These are phyloP conservation scores for Penicillium sp. DNA, from an alignment of 2,329 filamentous ascomycete species.

Conservation along the genomic window DNA sequence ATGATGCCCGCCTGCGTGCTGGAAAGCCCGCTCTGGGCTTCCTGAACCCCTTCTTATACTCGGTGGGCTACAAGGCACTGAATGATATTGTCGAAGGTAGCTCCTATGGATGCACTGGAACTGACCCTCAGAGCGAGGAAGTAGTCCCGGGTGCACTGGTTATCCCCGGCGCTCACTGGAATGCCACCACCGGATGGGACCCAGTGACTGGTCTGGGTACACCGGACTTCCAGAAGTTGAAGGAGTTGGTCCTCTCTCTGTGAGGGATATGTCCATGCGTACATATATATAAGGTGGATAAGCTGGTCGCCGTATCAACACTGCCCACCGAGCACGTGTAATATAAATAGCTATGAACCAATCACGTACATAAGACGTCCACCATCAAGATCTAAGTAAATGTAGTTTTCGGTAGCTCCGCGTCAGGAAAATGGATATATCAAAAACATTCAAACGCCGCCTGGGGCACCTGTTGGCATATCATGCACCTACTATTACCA, in stretches of 20 bases:
- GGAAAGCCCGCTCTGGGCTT: constrained; percentile 55
- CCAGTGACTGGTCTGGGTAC: constrained; percentile 42
- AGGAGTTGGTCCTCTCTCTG: constrained; percentile 20
- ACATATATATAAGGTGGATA: background rate
- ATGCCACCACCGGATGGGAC: constrained; percentile 42
- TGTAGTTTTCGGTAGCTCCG: background rate
- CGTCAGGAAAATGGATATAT: background rate
- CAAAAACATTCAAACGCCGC: background rate
- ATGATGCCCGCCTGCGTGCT: constrained; percentile 55
- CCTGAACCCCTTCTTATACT: constrained; percentile 59
- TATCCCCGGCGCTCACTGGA: constrained; percentile 29
- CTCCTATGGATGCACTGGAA: constrained; percentile 35
- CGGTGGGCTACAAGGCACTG: constrained; percentile 47
- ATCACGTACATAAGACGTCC: background rate
- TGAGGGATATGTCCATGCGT: background rate
- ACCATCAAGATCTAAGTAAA: background rate
- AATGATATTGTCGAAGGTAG: constrained; percentile 46
- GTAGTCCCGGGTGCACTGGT: constrained; percentile 20
- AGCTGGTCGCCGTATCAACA: background rate
- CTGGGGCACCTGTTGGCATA: too few species aligned
- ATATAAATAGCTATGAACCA: background rate
- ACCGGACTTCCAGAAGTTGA: constrained; percentile 26
- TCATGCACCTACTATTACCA: too few species aligned
- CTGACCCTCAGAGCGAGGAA: constrained; percentile 29
- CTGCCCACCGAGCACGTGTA: background rate